Conservation (phyloP, 2,329 filamentous ascomycete genomes). For the Penicillium hordei region DNA sequence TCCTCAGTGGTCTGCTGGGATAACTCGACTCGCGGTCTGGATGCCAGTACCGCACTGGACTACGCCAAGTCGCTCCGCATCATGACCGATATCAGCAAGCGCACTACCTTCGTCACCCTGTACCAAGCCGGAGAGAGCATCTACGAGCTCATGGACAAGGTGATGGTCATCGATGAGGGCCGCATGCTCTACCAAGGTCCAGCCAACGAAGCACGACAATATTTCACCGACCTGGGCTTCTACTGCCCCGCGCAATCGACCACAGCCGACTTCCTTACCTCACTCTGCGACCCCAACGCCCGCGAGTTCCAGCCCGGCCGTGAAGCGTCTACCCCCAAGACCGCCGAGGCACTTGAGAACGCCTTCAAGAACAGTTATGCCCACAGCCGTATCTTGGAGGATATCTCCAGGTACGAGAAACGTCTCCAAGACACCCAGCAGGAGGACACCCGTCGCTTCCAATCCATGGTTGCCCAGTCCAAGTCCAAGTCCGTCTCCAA, state of each 20-base stretch:
- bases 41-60: slow-evolving; percentile 75
- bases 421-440: slow-evolving; percentile 58
- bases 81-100: slow-evolving; percentile 74
- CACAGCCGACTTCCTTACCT: slow-evolving; percentile 75
- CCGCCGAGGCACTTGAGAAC: slow-evolving; percentile 65
- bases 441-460: slow-evolving; percentile 63
- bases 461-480: slow-evolving; percentile 61
- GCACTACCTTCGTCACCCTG: slow-evolving; percentile 68
- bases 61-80: slow-evolving; percentile 69
- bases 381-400: slow-evolving; percentile 60
- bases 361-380: slow-evolving; percentile 64
- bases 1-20: slow-evolving; percentile 76
- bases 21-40: slow-evolving; percentile 76
- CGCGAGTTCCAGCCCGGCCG: slow-evolving; percentile 66
- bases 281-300: slow-evolving; percentile 71
- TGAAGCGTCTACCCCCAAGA: slow-evolving; percentile 67
- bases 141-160: slow-evolving; percentile 76
- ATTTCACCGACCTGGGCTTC: slow-evolving; percentile 67
- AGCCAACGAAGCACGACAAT: slow-evolving; percentile 60
- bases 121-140: slow-evolving; percentile 71
- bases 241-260: slow-evolving; percentile 60
- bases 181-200: slow-evolving; percentile 68
- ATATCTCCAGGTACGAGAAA: slow-evolving; percentile 62
- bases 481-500: slow-evolving; percentile 67
- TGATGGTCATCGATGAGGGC: slow-evolving; percentile 72